Conservation (phyloP, 2,329 filamentous ascomycete species). For the Trichoderma sp. region DNA sequence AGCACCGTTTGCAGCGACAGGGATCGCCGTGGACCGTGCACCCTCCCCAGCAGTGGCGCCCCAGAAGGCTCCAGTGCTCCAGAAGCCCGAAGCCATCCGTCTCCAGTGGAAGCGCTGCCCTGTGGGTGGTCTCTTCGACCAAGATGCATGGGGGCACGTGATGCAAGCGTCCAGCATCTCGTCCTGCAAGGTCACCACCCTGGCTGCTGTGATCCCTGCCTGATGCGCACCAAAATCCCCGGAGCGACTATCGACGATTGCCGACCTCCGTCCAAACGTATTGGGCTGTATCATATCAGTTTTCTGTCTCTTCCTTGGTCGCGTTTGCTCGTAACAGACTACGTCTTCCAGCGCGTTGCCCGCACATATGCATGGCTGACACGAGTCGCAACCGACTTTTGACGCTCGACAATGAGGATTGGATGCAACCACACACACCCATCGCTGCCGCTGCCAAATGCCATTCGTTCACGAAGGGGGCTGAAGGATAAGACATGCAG, state of each 20-base stretch:
- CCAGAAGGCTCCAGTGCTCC: constrained; percentile 10
- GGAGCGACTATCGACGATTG: constrained; percentile 20
- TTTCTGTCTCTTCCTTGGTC: neutral
- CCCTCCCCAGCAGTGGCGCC: constrained; percentile 14
- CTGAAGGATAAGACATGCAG: constrained; percentile 15
- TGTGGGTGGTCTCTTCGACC: neutral
- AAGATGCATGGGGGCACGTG: constrained; percentile 23
- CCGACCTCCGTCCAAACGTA: constrained; percentile 13
- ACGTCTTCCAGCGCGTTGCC: constrained; percentile 4
- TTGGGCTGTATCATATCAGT: constrained; percentile 18
- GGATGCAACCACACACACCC: constrained; percentile 5
- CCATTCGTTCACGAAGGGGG: constrained; percentile 1
- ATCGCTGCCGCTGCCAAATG: constrained; percentile 10
- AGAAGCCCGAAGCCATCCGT: neutral
- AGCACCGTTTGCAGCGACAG: constrained; percentile 31
- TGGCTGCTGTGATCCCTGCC: constrained; percentile 19
- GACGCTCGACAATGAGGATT: constrained; percentile 3
- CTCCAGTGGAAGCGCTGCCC: neutral
- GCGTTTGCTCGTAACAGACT: neutral
- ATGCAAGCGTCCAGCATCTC: constrained; percentile 22
- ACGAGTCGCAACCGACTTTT: constrained; percentile 13
- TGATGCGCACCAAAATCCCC: constrained; percentile 23
- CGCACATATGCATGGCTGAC: constrained; percentile 27
- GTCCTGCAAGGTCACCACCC: constrained; percentile 28
- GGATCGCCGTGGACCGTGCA: constrained; percentile 8